Base-by-base conservation (phyloP, 257 asterid species). In the Solanum peruvianum region DNA sequence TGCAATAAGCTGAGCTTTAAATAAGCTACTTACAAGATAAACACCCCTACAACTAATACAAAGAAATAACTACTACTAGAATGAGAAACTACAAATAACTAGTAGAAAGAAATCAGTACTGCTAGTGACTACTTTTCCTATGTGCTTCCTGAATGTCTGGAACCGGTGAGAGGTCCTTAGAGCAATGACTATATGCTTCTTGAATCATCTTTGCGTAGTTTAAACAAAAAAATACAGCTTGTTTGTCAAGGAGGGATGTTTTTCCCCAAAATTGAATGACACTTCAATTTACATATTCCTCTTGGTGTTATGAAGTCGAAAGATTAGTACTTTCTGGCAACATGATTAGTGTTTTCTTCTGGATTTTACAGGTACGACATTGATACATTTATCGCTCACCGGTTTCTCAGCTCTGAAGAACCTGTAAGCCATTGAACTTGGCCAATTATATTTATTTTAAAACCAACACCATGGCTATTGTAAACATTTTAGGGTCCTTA, bases 311-410 rank as follows among this genome's bases (percentile, higher is more conserved):
- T 80, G 85, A 47, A 80, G 45, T 49, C 12, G 9, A 80, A 49
- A 80, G 12, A 80, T 80, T 31, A 49, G 45, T 80, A 29, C 29
- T 29, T 80, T 33, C 31, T 29, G 85, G 18, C 9, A 11, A 80
- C 44, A 49, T 27, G 31, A 80, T 80, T 47, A 49, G 20, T 16
- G 69, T 49, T 66, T 75, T 80, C 35, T 70, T 80, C 56, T 42
- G 60, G 85, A 80, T 73, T 78, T 90, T 86, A 27, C 95, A 95
- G 99, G 99, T 97, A 95, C 14, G 99, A 97, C 87, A 94, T 97
- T 16, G 95, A 94, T 42, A 78, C 88, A 86, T 96, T 97, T 92
- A 87, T 94, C 87, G 85, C 92, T 82, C 98, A 97, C 89, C 90
- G 98, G 89, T 91, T 87, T 89, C 93, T 89, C 64, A 66, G 76